Conservation (phyloP, 2,329 filamentous ascomycete species). For the Samsoniella hepiali region DNA sequence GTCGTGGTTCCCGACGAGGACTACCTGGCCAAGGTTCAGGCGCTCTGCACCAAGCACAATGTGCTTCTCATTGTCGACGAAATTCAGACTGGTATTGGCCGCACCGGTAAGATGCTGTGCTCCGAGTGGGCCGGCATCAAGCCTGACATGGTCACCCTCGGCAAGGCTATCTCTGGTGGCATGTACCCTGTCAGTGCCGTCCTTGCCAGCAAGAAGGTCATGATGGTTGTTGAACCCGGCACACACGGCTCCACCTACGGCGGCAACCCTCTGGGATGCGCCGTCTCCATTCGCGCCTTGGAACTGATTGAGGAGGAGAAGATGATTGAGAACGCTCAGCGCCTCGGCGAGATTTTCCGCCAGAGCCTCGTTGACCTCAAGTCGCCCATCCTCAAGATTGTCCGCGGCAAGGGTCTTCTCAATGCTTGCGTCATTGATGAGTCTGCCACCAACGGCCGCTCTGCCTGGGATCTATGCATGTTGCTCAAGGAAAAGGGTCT, state of each 20-base stretch:
- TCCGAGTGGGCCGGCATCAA: constrained; percentile 93
- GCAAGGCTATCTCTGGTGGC: constrained; percentile 96
- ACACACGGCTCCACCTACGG: constrained; percentile 99
- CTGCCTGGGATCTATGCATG: constrained; percentile 95
- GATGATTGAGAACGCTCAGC: constrained; percentile 78
- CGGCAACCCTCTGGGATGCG: constrained; percentile 92
- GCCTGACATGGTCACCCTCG: constrained; percentile 89
- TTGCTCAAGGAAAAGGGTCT: constrained; percentile 93
- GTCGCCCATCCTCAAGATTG: constrained; percentile 73
- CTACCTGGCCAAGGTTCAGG: constrained; percentile 77
- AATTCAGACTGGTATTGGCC: constrained; percentile 96
- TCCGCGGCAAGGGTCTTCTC: constrained; percentile 89
- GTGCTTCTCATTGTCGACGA: constrained; percentile 96
- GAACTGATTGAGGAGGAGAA: constrained; percentile 92
- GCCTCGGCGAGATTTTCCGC: constrained; percentile 78
- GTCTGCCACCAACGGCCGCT: constrained; percentile 75
- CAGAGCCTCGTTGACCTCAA: constrained; percentile 72
- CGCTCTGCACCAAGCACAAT: constrained; percentile 91
- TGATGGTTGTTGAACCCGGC: constrained; percentile 93
- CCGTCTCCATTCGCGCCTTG: constrained; percentile 89
- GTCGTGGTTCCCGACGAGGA: constrained; percentile 91
- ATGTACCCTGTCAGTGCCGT: constrained; percentile 99
- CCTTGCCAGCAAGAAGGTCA: constrained; percentile 81
- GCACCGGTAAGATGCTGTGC: constrained; percentile 91
- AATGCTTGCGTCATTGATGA: constrained; percentile 98